Percentiles rank a stretch among this genome's conserved stretches.
Conservation (phyloP, 2,329 filamentous ascomycete genomes). For the Didymella lethalis region DNA sequence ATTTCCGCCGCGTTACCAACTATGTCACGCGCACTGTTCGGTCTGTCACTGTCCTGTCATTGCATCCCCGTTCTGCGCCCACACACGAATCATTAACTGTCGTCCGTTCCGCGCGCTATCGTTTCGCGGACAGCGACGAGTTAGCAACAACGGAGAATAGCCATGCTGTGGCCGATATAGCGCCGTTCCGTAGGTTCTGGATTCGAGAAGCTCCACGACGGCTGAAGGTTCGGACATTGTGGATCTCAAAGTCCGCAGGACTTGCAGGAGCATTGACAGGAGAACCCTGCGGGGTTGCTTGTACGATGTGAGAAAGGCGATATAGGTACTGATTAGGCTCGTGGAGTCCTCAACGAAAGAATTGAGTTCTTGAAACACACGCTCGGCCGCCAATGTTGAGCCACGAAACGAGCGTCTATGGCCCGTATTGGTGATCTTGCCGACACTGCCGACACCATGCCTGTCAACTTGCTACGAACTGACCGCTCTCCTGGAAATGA, state of each 20-base stretch:
- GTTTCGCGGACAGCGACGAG: conserved; percentile 7
- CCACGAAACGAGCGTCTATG: not conserved
- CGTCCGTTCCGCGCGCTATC: conserved; percentile 2
- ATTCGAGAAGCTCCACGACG: not conserved
- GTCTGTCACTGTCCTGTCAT: conserved; percentile 16
- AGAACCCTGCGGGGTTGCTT: not conserved
- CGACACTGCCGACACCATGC: not conserved
- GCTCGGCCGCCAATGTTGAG: not conserved
- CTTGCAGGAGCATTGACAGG: not conserved
- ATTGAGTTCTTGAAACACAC: conserved; percentile 5
- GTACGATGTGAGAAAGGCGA: not conserved
- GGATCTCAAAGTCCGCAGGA: not conserved
- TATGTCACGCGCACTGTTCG: conserved; percentile 14
- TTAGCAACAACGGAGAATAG: not conserved
- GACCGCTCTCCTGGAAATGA: not conserved
- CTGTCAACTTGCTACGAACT: not conserved
- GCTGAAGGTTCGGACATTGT: not conserved
- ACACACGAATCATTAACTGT: conserved; percentile 5
- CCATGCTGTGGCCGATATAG: conserved; percentile 7
- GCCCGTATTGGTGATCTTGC: not conserved
- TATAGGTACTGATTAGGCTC: not conserved
- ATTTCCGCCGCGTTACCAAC: conserved; percentile 7
- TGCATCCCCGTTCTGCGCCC: not conserved
- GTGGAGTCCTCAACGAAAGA: not conserved
- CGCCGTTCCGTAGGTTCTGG: conserved; percentile 5